These are phyloP conservation scores for Alternaria sp. DNA, from an alignment of 2,329 filamentous ascomycete genomes.

Conservation along the genomic window DNA sequence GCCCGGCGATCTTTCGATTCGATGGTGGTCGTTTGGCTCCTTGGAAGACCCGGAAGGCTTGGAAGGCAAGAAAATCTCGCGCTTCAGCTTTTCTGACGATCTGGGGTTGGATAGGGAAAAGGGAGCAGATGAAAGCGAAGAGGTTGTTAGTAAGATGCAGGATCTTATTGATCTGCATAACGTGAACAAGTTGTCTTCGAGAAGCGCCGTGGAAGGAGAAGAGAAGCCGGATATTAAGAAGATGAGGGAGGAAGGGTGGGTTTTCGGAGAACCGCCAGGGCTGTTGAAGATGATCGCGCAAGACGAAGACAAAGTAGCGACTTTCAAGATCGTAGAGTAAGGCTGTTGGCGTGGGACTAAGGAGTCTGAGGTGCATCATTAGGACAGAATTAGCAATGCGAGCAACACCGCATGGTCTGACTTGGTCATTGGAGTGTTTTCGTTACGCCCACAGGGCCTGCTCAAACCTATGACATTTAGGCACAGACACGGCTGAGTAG, in stretches of 20 bases:
- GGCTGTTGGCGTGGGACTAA: not conserved
- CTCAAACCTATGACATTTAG: not conserved
- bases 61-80: conserved; percentile 16
- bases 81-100: conserved; percentile 13
- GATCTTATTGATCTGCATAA: conserved; percentile 5
- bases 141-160: conserved; percentile 4
- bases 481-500: not conserved
- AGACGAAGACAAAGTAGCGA: conserved; percentile 6
- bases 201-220: conserved; percentile 6
- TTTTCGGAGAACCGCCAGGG: conserved; percentile 6
- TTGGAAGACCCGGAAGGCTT: conserved; percentile 14
- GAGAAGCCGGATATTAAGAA: conserved; percentile 6
- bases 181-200: conserved; percentile 5
- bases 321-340: conserved; percentile 5
- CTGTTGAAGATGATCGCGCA: conserved; percentile 8
- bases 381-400: not conserved
- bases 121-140: conserved; percentile 7
- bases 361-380: not conserved
- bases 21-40: conserved; percentile 17
- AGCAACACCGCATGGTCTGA: not conserved
- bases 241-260: conserved; percentile 6
- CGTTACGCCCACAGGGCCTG: not conserved
- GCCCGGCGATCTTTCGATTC: conserved; percentile 11
- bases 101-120: conserved; percentile 9
- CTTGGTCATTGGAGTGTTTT: not conserved